Evolutionary conservation across 768 basidiomycete species (phyloP), one percentile per base, ranked within the genome.

Genomic region (Clavaria fumosa): DNA sequence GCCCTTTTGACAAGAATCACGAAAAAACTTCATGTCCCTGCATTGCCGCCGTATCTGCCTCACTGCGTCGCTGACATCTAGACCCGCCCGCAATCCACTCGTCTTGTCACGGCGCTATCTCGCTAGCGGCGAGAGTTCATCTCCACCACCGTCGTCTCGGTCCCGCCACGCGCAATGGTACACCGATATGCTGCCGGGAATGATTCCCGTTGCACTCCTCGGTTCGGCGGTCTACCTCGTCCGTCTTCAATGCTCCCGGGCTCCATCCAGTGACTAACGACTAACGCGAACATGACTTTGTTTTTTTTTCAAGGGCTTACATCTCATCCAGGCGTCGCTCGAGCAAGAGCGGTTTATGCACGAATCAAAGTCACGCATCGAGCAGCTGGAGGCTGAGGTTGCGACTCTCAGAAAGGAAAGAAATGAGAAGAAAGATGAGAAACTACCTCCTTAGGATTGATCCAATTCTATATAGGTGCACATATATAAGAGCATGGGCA

Each of bases 141-240:
- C 19, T 28, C 26, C 26, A 28, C 26, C 26, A 36, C 20, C 15
- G 17, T 11, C 35, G 15, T 15, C 47, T 4, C 61, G 53, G 39
- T 72, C 68, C 21, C 57, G 63, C 7, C 78, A 85, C 53, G 69
- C 68, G 4, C 59, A 64, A 45, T 75, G 78, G 66, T 88, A 88
- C 54, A 60, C 71, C 31, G 66, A 72, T 37, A 64, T 76, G 34
- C 56, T 78, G 26, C 84, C 84, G 19, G 71, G 70, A 22, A 85
- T 85, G 80, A 57, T 85, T 34, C 84, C 83, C 6, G 60, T 88
- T 37, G 73, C 75, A 36, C 59, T 88, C 36, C 63, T 88, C 9
- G 84, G 82, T 12, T 83, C 81, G 36, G 78, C 75, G 6, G 67
- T 86, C 39, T 86, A 83, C 57, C 61, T 83, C 47, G 83, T 81